These are phyloP conservation scores for Camellia sinensis DNA, from an alignment of 148 eudicot genomes.

Conservation along the genomic window DNA sequence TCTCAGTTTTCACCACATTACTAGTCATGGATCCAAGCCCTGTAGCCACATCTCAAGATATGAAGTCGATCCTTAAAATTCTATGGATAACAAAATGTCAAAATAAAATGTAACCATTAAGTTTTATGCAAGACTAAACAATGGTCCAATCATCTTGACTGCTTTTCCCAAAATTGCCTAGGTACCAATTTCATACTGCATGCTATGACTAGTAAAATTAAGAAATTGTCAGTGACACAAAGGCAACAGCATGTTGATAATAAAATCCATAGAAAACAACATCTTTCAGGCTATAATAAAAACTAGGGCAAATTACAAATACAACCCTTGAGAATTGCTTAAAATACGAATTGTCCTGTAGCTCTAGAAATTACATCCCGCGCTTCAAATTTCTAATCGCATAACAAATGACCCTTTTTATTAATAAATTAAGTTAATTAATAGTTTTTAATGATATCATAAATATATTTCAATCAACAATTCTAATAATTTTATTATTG, in stretches of 20 bases:
- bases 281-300: neutral
- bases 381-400: too few relatives aligned
- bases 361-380: too few relatives aligned
- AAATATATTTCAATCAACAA: too few relatives aligned
- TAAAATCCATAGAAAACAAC: neutral
- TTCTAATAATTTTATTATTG: too few relatives aligned
- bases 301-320: too few relatives aligned
- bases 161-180: neutral
- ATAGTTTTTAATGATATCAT: too few relatives aligned
- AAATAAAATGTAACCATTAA: neutral
- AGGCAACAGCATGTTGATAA: neutral
- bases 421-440: too few relatives aligned
- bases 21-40: neutral
- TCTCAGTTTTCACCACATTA: conserved; percentile 4
- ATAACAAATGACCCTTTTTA: too few relatives aligned
- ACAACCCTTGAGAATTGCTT: too few relatives aligned
- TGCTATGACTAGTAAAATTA: neutral
- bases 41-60: neutral
- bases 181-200: neutral
- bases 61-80: neutral
- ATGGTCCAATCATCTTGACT: neutral
- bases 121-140: neutral
- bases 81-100: neutral
- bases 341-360: too few relatives aligned
- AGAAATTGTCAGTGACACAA: neutral